phyloP scores from a whole-genome alignment of 352 stramenopile species.

The Aphanomyces euteiches region DNA sequence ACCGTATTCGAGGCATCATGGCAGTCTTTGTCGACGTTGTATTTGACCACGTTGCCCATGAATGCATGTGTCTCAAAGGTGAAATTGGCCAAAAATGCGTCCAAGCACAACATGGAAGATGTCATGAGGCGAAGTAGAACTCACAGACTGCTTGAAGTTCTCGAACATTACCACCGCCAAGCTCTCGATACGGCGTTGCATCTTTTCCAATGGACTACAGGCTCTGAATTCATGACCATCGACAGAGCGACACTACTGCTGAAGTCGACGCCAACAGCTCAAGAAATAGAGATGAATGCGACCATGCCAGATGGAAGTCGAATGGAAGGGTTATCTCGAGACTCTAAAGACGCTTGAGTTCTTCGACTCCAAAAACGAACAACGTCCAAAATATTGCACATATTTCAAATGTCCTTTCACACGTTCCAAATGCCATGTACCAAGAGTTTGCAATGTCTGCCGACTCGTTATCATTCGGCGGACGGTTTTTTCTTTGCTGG shows the following conservation, averaged over 20 bases:
- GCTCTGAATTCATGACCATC: constrained; percentile 12
- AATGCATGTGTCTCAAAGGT: background rate
- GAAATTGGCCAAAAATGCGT: background rate
- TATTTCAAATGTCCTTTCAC: too few species aligned
- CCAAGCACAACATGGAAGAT: background rate
- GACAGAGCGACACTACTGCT: background rate
- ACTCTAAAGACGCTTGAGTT: constrained; percentile 8
- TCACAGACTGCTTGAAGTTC: background rate
- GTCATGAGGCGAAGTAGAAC: background rate
- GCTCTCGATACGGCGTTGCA: background rate
- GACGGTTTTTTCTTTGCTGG: too few species aligned
- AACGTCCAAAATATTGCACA: too few species aligned
- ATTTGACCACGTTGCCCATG: too few species aligned
- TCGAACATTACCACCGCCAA: background rate
- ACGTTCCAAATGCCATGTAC: too few species aligned
- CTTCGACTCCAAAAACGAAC: constrained; percentile 1
- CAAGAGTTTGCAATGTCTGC: too few species aligned
- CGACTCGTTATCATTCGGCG: too few species aligned
- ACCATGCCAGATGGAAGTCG: background rate
- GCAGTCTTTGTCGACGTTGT: too few species aligned
- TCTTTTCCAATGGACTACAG: constrained; percentile 10
- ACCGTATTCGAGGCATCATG: too few species aligned
- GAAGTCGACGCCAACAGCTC: background rate
- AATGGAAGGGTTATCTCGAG: constrained; percentile 9
- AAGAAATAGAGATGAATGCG: background rate